phyloP scores from a whole-genome alignment of 345 rosid species.

The Corchorus olitorius region DNA sequence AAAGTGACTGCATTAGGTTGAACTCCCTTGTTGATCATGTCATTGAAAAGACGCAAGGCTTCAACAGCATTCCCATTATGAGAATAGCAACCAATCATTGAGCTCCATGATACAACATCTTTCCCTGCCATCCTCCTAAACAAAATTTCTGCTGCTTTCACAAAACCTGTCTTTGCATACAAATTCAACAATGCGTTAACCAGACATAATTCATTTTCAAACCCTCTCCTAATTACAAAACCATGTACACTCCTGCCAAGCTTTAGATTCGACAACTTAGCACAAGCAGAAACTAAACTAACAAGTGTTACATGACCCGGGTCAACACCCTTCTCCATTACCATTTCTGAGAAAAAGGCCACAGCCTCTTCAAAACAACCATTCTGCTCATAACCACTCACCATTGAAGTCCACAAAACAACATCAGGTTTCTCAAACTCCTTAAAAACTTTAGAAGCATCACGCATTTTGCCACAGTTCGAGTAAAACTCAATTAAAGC shows the following conservation, averaged over 20 bases:
- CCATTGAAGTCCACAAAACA: slow-evolving; percentile 63
- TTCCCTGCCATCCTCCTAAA: slow-evolving; percentile 43
- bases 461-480: slow-evolving; percentile 41
- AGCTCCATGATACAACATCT: slow-evolving; percentile 67
- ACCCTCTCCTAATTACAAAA: slow-evolving; percentile 45
- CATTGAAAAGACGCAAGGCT: slow-evolving; percentile 41
- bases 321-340: slow-evolving; percentile 29
- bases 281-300: slow-evolving; percentile 58
- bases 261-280: slow-evolving; percentile 38
- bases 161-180: slow-evolving; percentile 44
- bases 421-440: slow-evolving; percentile 47
- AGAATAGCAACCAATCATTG: slow-evolving; percentile 46
- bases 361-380: slow-evolving; percentile 44
- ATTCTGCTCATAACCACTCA: slow-evolving; percentile 57
- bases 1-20: slow-evolving; percentile 46
- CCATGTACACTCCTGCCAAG: slow-evolving; percentile 55
- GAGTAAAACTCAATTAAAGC: slow-evolving; percentile 55
- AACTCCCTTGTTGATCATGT: slow-evolving; percentile 42
- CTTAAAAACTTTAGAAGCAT: slow-evolving; percentile 46
- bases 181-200: slow-evolving; percentile 49
- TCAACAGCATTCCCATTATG: slow-evolving; percentile 37
- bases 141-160: slow-evolving; percentile 35
- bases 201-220: slow-evolving; percentile 35
- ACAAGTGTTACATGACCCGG: slow-evolving; percentile 49
- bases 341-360: slow-evolving; percentile 41